Base-by-base conservation (phyloP, 306 rosid species). In the Cucumis cinereus region DNA sequence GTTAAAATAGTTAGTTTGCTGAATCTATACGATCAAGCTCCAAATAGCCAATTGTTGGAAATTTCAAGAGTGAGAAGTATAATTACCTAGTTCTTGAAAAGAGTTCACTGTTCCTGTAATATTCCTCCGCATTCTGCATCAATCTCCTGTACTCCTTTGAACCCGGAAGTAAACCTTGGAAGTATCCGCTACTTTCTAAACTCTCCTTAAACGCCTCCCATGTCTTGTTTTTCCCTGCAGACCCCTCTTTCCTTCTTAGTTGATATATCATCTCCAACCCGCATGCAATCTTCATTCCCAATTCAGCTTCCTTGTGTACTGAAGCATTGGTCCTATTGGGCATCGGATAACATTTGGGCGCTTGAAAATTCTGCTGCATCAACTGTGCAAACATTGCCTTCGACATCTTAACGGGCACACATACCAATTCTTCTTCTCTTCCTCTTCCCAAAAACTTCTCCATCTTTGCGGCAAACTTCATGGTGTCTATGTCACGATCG, bases 241-340 rank as follows among this genome's bases (percentile, higher is more conserved):
- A 78, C 40, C 90, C 92, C n/a, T 86, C 97, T 58, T 81, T 82
- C 78, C 74, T 86, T 77, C 95, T 61, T 73, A 84, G 95, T 87
- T 90, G 99, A 82, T 90, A 94, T 88, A 88, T 87, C 96, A 94
- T 94, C 86, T 94, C 97, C 41, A 94, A 80, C 76, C 99, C 99
- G 41, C 97, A 94, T 1, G 96, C 88, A 47, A 92, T 89, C 82
- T 94, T 94, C 97, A 91, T 83, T 59, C 99, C 99, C 81, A 94
- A 45, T 81, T 92, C 99, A 11, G 92, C 92, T 81, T 90, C 97
- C 13, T 17, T 26, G 79, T 75, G 85, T 35, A 26, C 76, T 17
- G 84, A 77, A 10, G 73, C 66, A 30, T 82, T 83, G 1, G 64
- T 81, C 77, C 89, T 66, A 35, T 30, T 49, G 19, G 88, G 94